These are phyloP conservation scores for Juglanconis oblonga DNA, from an alignment of 2,329 filamentous ascomycete genomes.

Conservation along the genomic window DNA sequence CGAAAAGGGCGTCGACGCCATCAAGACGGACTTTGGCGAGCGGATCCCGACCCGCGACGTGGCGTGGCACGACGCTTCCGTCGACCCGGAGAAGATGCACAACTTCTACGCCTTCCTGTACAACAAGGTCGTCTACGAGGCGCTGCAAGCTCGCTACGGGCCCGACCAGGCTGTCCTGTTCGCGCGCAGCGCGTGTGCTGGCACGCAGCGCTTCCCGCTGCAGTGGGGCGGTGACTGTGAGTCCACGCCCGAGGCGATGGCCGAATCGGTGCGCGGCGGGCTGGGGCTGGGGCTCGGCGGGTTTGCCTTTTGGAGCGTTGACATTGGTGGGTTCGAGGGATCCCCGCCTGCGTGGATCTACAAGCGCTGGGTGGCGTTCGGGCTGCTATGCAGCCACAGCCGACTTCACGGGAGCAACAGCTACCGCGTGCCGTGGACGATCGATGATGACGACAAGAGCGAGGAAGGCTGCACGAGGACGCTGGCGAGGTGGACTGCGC, in stretches of 20 bases:
- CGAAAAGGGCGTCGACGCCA: slow-evolving; percentile 65
- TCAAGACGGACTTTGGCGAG: slow-evolving; percentile 78
- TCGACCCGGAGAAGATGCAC: slow-evolving; percentile 67
- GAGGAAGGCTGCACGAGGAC: slow-evolving; percentile 52
- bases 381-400: slow-evolving; percentile 67
- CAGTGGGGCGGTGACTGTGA: slow-evolving; percentile 76
- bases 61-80: slow-evolving; percentile 57
- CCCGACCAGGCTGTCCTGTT: slow-evolving; percentile 60
- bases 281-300: slow-evolving; percentile 27
- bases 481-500: slow-evolving; percentile 44
- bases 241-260: slow-evolving; percentile 70
- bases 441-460: slow-evolving; percentile 60
- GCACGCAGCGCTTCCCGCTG: slow-evolving; percentile 66
- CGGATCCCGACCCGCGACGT: slow-evolving; percentile 65
- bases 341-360: slow-evolving; percentile 66
- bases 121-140: slow-evolving; percentile 68
- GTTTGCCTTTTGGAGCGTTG: slow-evolving; percentile 30
- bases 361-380: slow-evolving; percentile 77
- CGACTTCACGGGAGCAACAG: slow-evolving; percentile 67
- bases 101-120: slow-evolving; percentile 75
- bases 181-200: slow-evolving; percentile 64
- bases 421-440: slow-evolving; percentile 73
- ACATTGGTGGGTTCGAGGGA: slow-evolving; percentile 56
- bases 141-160: slow-evolving; percentile 53
- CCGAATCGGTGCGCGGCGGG: slow-evolving; percentile 48